Evolutionary conservation across 768 basidiomycete genomes (phyloP).

Genomic region (Tylopilus subfusipes): DNA sequence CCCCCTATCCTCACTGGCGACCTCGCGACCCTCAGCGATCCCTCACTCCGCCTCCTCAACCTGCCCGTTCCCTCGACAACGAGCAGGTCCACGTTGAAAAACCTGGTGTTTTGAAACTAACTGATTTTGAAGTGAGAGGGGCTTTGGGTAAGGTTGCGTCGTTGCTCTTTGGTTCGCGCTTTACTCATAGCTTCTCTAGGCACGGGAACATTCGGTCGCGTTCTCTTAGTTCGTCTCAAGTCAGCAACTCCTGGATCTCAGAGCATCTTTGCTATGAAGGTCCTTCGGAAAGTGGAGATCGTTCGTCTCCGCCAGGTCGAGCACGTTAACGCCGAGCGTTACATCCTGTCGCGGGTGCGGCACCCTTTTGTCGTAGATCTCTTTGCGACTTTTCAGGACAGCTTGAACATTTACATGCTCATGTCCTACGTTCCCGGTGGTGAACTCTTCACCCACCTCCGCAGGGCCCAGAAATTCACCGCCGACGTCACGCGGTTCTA

Average conservation of each 20-base stretch:
- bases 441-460: slow-evolving; percentile 94
- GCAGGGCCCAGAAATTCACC: slow-evolving; percentile 90
- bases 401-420: slow-evolving; percentile 96
- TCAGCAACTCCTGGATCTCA: slow-evolving; percentile 42
- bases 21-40: slow-evolving; percentile 1
- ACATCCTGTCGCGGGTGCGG: slow-evolving; percentile 85
- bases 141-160: slow-evolving; percentile 54
- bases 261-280: slow-evolving; percentile 81
- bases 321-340: slow-evolving; percentile 95
- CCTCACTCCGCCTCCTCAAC: slow-evolving; percentile 33
- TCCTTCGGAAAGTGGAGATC: slow-evolving; percentile 81
- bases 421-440: slow-evolving; percentile 96
- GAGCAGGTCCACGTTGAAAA: slow-evolving; percentile 62
- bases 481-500: slow-evolving; percentile 98
- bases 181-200: slow-evolving; percentile 44
- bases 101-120: slow-evolving; percentile 55
- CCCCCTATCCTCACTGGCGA: slow-evolving; percentile 12
- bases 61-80: slow-evolving; percentile 62
- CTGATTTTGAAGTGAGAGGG: slow-evolving; percentile 79
- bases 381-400: slow-evolving; percentile 93
- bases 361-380: slow-evolving; percentile 98
- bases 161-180: neutral
- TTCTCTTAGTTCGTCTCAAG: slow-evolving; percentile 80
- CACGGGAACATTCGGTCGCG: slow-evolving; percentile 94
- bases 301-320: slow-evolving; percentile 92